These are phyloP conservation scores for Fusarium keratoplasticum DNA, from an alignment of 2,329 filamentous ascomycete species.

Conservation along the genomic window DNA sequence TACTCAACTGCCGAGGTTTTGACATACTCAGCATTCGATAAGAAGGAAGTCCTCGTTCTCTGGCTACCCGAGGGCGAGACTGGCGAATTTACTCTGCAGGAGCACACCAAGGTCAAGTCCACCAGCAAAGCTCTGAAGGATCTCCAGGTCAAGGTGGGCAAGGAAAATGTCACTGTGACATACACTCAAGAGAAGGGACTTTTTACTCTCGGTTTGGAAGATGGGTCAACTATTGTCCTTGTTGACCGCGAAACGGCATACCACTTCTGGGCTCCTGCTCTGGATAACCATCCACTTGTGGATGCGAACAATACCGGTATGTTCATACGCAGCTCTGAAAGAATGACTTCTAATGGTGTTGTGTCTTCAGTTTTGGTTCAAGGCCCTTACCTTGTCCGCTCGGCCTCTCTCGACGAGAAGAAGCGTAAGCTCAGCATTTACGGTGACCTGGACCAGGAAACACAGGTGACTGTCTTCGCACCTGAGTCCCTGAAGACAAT, in stretches of 20 bases:
- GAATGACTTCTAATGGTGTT: not conserved
- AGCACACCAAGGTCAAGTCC: constrained; percentile 28
- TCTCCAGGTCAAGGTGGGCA: constrained; percentile 54
- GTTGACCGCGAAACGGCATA: constrained; percentile 67
- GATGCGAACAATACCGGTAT: constrained; percentile 58
- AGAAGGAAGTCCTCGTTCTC: constrained; percentile 60
- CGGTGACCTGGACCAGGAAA: constrained; percentile 58
- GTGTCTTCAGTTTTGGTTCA: constrained; percentile 58
- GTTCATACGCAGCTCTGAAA: not conserved
- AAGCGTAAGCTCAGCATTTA: constrained; percentile 53
- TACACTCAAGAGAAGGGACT: constrained; percentile 63
- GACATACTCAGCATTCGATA: constrained; percentile 61
- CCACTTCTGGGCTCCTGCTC: constrained; percentile 65
- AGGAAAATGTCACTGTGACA: constrained; percentile 55
- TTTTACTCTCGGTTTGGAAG: constrained; percentile 58
- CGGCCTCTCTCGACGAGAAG: constrained; percentile 50
- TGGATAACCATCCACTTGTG: constrained; percentile 60
- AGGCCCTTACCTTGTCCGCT: constrained; percentile 64
- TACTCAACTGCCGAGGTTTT: constrained; percentile 68
- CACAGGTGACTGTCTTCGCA: constrained; percentile 60
- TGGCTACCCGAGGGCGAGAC: constrained; percentile 66
- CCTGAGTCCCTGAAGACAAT: constrained; percentile 57
- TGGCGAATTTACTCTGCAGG: constrained; percentile 64
- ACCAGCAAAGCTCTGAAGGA: constrained; percentile 50
- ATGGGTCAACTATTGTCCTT: constrained; percentile 62